These are phyloP conservation scores for Tetraselmis chui DNA, from an alignment of 139 green algal species.

Conservation along the genomic window DNA sequence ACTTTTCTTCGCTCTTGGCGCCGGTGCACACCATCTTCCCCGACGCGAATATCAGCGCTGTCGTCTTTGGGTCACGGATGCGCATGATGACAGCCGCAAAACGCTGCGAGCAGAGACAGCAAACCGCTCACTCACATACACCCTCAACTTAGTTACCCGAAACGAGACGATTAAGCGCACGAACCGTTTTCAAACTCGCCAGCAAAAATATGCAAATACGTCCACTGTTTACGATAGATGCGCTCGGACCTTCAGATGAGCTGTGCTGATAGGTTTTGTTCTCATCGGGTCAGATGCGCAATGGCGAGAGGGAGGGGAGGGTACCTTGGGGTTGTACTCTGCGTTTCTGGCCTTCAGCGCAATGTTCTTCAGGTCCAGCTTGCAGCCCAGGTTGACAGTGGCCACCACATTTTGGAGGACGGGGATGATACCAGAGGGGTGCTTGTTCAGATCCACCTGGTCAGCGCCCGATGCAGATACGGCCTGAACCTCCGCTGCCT, in stretches of 20 bases:
- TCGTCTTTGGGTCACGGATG: constrained; percentile 97
- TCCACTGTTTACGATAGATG: too few species aligned
- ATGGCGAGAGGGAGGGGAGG: too few species aligned
- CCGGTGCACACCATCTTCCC: constrained; percentile 92
- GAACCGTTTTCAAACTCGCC: too few species aligned
- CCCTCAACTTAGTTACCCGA: background rate
- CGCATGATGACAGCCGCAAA: constrained; percentile 99
- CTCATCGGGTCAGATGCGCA: too few species aligned
- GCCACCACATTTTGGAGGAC: constrained; percentile 94
- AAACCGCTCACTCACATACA: background rate
- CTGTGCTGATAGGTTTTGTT: too few species aligned
- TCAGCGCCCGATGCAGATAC: constrained; percentile 1
- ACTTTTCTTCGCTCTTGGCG: constrained; percentile 41
- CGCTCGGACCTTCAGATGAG: too few species aligned
- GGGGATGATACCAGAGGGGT: constrained; percentile 87
- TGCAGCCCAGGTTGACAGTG: constrained; percentile 89
- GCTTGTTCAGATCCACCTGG: constrained; percentile 61
- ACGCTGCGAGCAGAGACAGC: constrained; percentile 49
- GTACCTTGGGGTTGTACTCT: constrained; percentile 98
- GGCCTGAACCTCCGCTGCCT: too few species aligned
- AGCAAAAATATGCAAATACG: too few species aligned
- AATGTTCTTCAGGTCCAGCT: constrained; percentile 94
- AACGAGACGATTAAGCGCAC: too few species aligned
- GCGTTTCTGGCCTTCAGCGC: constrained; percentile 93
- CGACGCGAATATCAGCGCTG: constrained; percentile 94